Base-by-base conservation (phyloP, 2,329 filamentous ascomycete genomes). In the Venturia effusa region DNA sequence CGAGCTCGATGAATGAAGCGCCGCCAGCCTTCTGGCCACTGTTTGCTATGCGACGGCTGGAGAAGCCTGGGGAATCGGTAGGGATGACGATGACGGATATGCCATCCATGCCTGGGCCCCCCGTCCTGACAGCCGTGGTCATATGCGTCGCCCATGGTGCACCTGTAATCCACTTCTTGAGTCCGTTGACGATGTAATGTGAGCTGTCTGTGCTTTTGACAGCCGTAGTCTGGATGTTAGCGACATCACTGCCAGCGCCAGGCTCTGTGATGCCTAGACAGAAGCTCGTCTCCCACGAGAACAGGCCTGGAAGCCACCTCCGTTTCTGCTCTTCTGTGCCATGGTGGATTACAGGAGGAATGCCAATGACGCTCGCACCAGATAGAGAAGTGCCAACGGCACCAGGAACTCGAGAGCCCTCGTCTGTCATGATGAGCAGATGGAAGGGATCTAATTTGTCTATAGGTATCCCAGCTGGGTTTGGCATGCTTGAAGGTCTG, bases 201-300 rank as follows among this genome's bases (percentile, higher is more conserved):
- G 88, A 86, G 59, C 89, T 89, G 71, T 92, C 88, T 1, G 85
- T 76, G 0, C 88, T 90, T 78, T 91, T 90, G 68, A 82, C 82
- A 0, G 86, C 86, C 0, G 82, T 87, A 3, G 86, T 87, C 61
- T 78, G 77, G 55, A 89, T 80, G 67, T 81, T 83, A 0, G 84
- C 84, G 3, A 89, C 84, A 69, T 89, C 86, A 57, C 68, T 71
- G 66, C 71, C 74, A 76, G 80, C 82, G 71, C 78, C 79, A 0
- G 86, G 85, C 71, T 88, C 86, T 1, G 86, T 88, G 65, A 88
- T 84, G 1, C 84, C 85, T 13, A 88, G 73, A 69, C 83, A 87
- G 69, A 88, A 87, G 63, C 81, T 80, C 6, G 84, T 82, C 64
- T 83, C 78, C 67, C 84, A 83, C 8, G 73, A 78, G 54, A 85